These are phyloP conservation scores for Ensete ventricosum DNA, from an alignment of 176 grass and related monocot species.

Conservation along the genomic window DNA sequence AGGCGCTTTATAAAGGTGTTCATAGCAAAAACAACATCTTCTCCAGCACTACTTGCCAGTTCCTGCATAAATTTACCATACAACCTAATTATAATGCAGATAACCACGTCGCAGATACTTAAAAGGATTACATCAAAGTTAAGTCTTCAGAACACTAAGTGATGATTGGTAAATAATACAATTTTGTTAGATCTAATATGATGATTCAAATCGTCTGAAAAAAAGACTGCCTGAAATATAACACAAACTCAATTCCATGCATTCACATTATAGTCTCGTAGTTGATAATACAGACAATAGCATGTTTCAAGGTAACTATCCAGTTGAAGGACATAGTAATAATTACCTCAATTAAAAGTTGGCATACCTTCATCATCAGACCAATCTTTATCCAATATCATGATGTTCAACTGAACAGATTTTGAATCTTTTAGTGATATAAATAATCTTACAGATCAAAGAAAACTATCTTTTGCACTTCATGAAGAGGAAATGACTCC, in stretches of 20 bases:
- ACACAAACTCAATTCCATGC: not conserved
- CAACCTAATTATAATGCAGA: not conserved
- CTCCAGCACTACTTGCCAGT: conserved; percentile 70
- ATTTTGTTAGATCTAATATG: not conserved
- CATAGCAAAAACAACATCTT: conserved; percentile 94
- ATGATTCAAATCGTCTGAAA: not conserved
- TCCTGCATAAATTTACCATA: conserved; percentile 40
- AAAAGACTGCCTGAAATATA: not conserved
- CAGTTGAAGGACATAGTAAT: too few relatives aligned
- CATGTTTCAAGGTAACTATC: too few relatives aligned
- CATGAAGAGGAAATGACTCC: too few relatives aligned
- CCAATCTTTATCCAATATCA: too few relatives aligned
- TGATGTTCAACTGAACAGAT: too few relatives aligned
- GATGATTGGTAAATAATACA: not conserved
- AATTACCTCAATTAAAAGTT: too few relatives aligned
- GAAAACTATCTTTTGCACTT: too few relatives aligned
- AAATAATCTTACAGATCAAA: too few relatives aligned
- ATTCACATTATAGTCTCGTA: not conserved
- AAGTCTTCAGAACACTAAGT: not conserved
- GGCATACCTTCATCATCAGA: too few relatives aligned
- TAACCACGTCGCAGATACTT: not conserved
- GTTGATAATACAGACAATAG: not conserved
- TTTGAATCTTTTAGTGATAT: too few relatives aligned
- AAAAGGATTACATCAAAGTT: not conserved
- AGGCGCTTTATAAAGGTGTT: conserved; percentile 95